phyloP scores from a whole-genome alignment of 768 basidiomycete genomes.

The Trametopsis cervina region DNA sequence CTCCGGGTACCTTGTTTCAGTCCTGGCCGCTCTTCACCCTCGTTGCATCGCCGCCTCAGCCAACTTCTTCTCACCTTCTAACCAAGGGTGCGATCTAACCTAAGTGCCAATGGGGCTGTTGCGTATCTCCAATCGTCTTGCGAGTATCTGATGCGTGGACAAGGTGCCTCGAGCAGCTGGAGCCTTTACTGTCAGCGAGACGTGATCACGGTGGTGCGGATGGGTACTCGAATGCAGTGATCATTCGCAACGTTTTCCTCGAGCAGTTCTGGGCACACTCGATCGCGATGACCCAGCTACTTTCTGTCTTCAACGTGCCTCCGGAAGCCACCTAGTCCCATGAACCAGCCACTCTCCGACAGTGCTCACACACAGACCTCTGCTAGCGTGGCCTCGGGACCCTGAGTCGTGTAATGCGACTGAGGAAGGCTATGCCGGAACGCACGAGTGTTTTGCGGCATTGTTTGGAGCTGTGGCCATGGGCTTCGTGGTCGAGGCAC shows the following conservation, averaged over 20 bases:
- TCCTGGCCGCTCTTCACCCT: slow-evolving; percentile 23
- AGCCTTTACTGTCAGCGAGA: background rate
- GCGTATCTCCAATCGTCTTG: slow-evolving; percentile 27
- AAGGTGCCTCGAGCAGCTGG: slow-evolving; percentile 9
- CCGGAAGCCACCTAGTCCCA: slow-evolving; percentile 39
- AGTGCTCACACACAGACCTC: slow-evolving; percentile 35
- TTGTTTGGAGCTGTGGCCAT: slow-evolving; percentile 10
- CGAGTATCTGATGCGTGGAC: slow-evolving; percentile 16
- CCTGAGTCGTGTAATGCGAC: slow-evolving; percentile 27
- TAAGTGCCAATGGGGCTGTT: slow-evolving; percentile 35
- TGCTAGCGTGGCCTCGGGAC: slow-evolving; percentile 48
- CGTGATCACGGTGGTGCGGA: background rate
- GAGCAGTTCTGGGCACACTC: background rate
- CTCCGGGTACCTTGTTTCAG: slow-evolving; percentile 38
- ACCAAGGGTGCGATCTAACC: slow-evolving; percentile 52
- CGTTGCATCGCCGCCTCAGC: slow-evolving; percentile 31
- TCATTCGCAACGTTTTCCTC: background rate
- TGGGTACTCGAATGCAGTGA: background rate
- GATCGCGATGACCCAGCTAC: slow-evolving; percentile 32
- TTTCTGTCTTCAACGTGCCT: slow-evolving; percentile 36
- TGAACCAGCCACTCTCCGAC: slow-evolving; percentile 15
- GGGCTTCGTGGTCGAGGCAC: slow-evolving; percentile 39
- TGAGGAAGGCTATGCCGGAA: slow-evolving; percentile 48
- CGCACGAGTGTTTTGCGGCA: slow-evolving; percentile 27
- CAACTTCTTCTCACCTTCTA: slow-evolving; percentile 42